Evolutionary conservation across 352 stramenopile genomes (phyloP), one percentile per base, ranked within the genome.

Genomic region (Globisporangium radiosum): DNA sequence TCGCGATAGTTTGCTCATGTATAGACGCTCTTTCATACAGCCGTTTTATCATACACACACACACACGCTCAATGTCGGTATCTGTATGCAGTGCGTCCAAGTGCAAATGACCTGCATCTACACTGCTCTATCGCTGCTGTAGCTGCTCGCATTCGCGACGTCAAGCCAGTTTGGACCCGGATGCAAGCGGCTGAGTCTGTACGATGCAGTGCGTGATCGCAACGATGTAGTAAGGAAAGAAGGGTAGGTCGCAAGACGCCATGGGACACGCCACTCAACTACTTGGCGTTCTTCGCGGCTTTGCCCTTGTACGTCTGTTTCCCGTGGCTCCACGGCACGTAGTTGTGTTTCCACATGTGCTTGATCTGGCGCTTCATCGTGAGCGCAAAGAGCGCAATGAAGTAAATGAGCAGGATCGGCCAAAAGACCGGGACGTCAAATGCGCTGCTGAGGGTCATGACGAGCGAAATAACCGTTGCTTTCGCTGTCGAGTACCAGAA

Each of bases 261-360:
- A 15, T 39, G 7, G 11, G 40, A 13, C 45, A 25, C 14, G 45
- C 45, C 6, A 5, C 14, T 50, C 14, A 5, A 86, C 80, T 90
- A 90, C 77, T 90, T 90, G 45, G 74, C 70, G 62, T 81, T 83
- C 72, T 90, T 90, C 63, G 70, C 80, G 47, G 52, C 52, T 52
- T 76, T 78, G 68, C 81, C 78, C 73, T 97, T 98, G 81, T 98
- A 98, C 56, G 97, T 97, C 64, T 94, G 81, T 73, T 98, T 99
- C 62, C 95, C 96, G 66, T 94, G 96, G 68, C 76, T 95, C 80
- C 97, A 98, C 19, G 96, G 96, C 7, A 99, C 95, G 73, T 99
- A 99, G 71, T 98, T 98, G 83, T 99, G 94, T 79, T 99, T 99
- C 85, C 98, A 98, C 97, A 99, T 99, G 78, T 99, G 97, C 73